Percentiles rank a stretch among this genome's conserved stretches.
phyloP scores from a whole-genome alignment of 495 filamentous ascomycete genomes.

The Chaetomium tenue region DNA sequence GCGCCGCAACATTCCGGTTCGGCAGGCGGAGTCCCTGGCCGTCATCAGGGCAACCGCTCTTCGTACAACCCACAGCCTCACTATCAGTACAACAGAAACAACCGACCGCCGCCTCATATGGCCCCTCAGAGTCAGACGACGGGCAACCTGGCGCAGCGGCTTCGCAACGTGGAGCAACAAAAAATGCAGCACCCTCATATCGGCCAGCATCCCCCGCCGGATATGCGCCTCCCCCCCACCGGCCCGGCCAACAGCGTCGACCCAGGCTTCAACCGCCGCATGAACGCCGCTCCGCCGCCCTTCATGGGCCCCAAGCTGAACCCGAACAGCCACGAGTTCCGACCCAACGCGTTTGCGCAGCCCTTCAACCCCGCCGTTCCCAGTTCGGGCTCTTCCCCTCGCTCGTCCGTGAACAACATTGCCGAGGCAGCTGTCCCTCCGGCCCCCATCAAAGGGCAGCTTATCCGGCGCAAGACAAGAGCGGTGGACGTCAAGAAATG shows the following conservation, averaged over 20 bases:
- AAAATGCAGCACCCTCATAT: conserved; percentile 43
- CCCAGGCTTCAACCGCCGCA: conserved; percentile 47
- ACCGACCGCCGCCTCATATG: conserved; percentile 42
- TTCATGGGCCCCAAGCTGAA: conserved; percentile 68
- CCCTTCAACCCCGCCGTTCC: conserved; percentile 72
- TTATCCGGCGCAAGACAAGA: conserved; percentile 61
- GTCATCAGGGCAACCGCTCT: conserved; percentile 35
- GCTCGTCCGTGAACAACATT: conserved; percentile 50
- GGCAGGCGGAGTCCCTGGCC: conserved; percentile 35
- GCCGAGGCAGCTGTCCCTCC: conserved; percentile 46
- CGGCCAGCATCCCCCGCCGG: conserved; percentile 40
- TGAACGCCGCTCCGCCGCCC: conserved; percentile 44
- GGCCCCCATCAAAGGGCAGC: conserved; percentile 55
- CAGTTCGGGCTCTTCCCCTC: conserved; percentile 64
- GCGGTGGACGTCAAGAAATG: conserved; percentile 54
- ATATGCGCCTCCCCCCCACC: conserved; percentile 52
- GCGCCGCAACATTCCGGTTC: conserved; percentile 37
- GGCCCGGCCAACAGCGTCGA: conserved; percentile 52
- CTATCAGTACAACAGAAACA: conserved; percentile 36
- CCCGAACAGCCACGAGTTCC: conserved; percentile 78
- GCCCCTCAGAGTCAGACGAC: conserved; percentile 36
- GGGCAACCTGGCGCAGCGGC: conserved; percentile 42
- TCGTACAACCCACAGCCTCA: conserved; percentile 36
- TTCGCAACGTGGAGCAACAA: conserved; percentile 47
- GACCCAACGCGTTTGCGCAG: conserved; percentile 73